Evolutionary conservation across 257 asterid genomes (phyloP), one percentile per base, ranked within the genome.

Genomic region (Plectranthus barbatus): DNA sequence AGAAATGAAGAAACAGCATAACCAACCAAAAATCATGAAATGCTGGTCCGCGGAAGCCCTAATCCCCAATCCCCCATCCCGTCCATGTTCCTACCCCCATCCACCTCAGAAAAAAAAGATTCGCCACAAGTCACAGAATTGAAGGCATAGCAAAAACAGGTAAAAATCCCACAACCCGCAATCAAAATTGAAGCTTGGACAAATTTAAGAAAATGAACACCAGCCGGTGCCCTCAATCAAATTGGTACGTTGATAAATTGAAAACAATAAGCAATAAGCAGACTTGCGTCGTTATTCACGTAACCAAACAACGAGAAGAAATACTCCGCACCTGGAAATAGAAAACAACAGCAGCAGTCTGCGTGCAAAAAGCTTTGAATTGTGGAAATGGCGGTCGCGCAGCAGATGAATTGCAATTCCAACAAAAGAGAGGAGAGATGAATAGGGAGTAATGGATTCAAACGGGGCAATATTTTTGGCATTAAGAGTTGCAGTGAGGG

Each of bases 321-420:
- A 26, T 5, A 66, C 20, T 39, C 23, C 69, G 53, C 70, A 71
- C 80, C 83, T 74, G 76, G 29, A 70, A 42, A 26, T 4, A 55
- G 54, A 23, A 3, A n/a, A 51, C 47, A 48, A 11, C 49, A 69
- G 34, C 40, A 64, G 65, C 12, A n/a, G 34, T 40, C 47, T 44
- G 68, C 69, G 68, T 7, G 19, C 63, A 40, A 42, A 60, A 63
- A 74, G 83, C 80, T 74, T 72, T 64, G 62, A 71, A 71, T 62
- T 68, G 23, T 45, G 71, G 68, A 75, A 75, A 75, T 74, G 80
- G 80, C 76, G 76, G 73, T 63, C 76, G 75, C 34, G 71, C 72
- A 39, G 57, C 64, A 59, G 48, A 71, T 56, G 42, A 66, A 58
- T 71, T 26, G 64, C 36, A 39, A 29, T 11, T 48, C 49, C 51